Base-by-base conservation (phyloP, 169 alveolate species). In the Sarcocystis neurona region DNA sequence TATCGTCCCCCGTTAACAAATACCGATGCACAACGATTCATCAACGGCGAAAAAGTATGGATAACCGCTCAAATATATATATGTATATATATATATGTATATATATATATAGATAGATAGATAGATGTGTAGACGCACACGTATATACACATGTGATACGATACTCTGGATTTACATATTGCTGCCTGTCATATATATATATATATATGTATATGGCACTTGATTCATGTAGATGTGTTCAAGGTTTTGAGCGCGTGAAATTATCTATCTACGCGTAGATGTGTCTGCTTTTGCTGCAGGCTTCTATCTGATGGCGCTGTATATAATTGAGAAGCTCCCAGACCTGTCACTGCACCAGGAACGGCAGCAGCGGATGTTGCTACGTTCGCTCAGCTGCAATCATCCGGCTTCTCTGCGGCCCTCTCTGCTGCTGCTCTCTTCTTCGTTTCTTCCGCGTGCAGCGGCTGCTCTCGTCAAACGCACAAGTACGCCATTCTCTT, bases 251-350 rank as follows among this genome's bases (percentile, higher is more conserved):
- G 66, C 66, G 66, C 23, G 66, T 53, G 12, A 15, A 12, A 15
- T 53, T 23, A 15, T 53, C 66, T 53, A 15, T 53, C 66, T 53
- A 23, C 23, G 66, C 23, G 23, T 53, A 53, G 12, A 15, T 66
- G 77, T 66, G 39, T 30, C 77, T 20, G 77, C 12, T 30, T 15
- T 15, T 27, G 39, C 12, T 37, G 15, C 56, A 72, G 82, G 82
- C 53, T 72, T 72, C 34, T 53, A 72, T 37, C 56, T 72, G 43
- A 23, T 72, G 43, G 41, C 82, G n/a, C 53, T 72, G 3, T 72
- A 39, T 43, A 30, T 72, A 10, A 20, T 39, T 37, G 82, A 72
- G 39, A 47, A 56, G 34, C 30, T 72, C 37, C 53, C 82, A 30
- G 4, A 47, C 39, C 34, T 72, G 82, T 43, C 82, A 18, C 56